phyloP scores from a whole-genome alignment of 345 rosid genomes.

The Ceriops tagal region DNA sequence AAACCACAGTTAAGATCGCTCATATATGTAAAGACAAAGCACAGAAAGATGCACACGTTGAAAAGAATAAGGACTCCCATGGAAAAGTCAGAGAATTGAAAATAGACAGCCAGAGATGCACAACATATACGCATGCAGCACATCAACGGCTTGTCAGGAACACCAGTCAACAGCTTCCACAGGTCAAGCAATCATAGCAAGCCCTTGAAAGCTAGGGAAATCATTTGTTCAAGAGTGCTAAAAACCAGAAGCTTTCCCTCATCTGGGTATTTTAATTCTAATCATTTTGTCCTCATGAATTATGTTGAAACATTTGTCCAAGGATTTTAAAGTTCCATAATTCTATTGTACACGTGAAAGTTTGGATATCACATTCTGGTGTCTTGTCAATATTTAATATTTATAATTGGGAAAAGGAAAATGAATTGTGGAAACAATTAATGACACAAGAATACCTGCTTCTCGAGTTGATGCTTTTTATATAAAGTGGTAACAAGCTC shows the following conservation, averaged over 20 bases:
- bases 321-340: too few relatives aligned
- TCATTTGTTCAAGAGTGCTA: too few relatives aligned
- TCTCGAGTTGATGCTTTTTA: slow-evolving; percentile 84
- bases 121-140: not conserved
- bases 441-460: slow-evolving; percentile 56
- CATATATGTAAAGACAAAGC: not conserved
- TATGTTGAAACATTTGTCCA: too few relatives aligned
- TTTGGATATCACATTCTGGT: not conserved
- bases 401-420: not conserved
- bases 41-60: not conserved
- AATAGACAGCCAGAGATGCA: not conserved
- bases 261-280: too few relatives aligned
- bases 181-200: not conserved
- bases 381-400: not conserved
- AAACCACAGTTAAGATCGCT: not conserved
- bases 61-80: not conserved
- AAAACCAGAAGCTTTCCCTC: too few relatives aligned
- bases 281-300: too few relatives aligned
- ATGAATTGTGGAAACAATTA: not conserved
- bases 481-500: slow-evolving; percentile 71
- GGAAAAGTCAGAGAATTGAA: not conserved
- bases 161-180: not conserved
- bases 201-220: too few relatives aligned
- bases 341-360: too few relatives aligned
- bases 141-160: not conserved